Evolutionary conservation across 805 yeast species (phyloP), one percentile per base, ranked within the genome.

Genomic region (Debaryomyces hansenii): DNA sequence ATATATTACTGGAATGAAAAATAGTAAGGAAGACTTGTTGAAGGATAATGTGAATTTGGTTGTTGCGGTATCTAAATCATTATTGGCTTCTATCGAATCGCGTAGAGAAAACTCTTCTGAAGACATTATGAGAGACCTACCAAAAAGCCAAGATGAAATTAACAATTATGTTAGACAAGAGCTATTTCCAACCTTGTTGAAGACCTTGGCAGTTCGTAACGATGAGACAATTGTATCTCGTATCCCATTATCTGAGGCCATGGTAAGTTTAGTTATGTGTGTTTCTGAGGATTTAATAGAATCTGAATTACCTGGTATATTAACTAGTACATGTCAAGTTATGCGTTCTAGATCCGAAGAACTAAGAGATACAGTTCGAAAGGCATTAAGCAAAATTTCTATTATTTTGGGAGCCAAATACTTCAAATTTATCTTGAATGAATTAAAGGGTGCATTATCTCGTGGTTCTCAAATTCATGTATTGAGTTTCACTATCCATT

Each of bases 381-480:
- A 83, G 50, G 81, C 85, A 15, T 69, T 94, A 43, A 83, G 88
- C 20, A 79, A 78, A 51, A 82, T 90, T 40, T 74, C 87, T 1
- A 57, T 66, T 0, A 70, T 79, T 27, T 72, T 92, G 29, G 98
- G 98, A 1, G 75, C 96, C 0, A 63, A 67, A 18, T 90, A 90
- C 60, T 69, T 92, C 49, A 75, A 77, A 45, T 90, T 90, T 59
- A 79, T 94, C 41, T 67, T 94, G 20, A 79, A 79, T 47, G 98
- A 94, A 60, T 74, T 94, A 57, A 83, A 79, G 52, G 67, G 85
- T 15, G 95, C 97, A 0, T 72, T 92, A 44, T 77, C 85, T 4
- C 76, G 95, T 59, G 99, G 99, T 20, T 88, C 96, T 11, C 98
- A 94, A 62, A 80, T 90, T 44, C 99, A 94, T 66, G 90, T 94